Percentiles rank a stretch among this genome's conserved stretches.
phyloP scores from a whole-genome alignment of 805 yeast species.

The Vanderwaltozyma tropicalis region DNA sequence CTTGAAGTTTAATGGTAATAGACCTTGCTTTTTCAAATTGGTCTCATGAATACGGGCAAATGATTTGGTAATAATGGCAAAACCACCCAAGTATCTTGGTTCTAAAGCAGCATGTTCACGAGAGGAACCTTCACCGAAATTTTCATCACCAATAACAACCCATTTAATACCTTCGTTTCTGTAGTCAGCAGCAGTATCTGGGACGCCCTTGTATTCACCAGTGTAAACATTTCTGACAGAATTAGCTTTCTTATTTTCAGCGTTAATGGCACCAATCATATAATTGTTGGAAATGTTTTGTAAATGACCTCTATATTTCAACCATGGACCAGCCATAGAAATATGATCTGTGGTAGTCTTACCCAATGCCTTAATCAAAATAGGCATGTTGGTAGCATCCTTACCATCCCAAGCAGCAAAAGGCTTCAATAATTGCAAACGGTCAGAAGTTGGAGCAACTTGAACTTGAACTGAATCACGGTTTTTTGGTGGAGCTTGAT shows the following conservation, averaged over 20 bases:
- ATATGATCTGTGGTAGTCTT: conserved; percentile 98
- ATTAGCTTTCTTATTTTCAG: conserved; percentile 93
- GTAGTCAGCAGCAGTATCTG: conserved; percentile 96
- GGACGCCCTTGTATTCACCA: conserved; percentile 68
- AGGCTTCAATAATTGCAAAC: conserved; percentile 85
- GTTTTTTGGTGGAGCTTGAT: conserved; percentile 41
- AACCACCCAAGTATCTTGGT: conserved; percentile 98
- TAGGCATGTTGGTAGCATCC: conserved; percentile 66
- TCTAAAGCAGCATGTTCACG: conserved; percentile 99
- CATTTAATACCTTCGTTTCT: conserved; percentile 75
- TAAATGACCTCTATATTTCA: conserved; percentile 94
- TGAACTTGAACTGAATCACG: conserved; percentile 43
- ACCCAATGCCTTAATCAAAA: conserved; percentile 86
- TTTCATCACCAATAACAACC: conserved; percentile 94
- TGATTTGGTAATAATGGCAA: conserved; percentile 93
- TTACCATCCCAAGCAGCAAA: conserved; percentile 78
- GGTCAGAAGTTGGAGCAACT: conserved; percentile 82
- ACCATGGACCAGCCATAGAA: conserved; percentile 98
- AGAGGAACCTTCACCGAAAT: conserved; percentile 98
- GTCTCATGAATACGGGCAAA: conserved; percentile 99
- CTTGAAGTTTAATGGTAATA: conserved; percentile 90
- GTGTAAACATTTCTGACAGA: conserved; percentile 88
- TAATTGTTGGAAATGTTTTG: conserved; percentile 94
- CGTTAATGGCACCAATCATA: conserved; percentile 89
- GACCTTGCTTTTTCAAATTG: conserved; percentile 98